Evolutionary conservation across 1,139 yeast species (phyloP).

Genomic region (Saccharomyces hybrid): DNA sequence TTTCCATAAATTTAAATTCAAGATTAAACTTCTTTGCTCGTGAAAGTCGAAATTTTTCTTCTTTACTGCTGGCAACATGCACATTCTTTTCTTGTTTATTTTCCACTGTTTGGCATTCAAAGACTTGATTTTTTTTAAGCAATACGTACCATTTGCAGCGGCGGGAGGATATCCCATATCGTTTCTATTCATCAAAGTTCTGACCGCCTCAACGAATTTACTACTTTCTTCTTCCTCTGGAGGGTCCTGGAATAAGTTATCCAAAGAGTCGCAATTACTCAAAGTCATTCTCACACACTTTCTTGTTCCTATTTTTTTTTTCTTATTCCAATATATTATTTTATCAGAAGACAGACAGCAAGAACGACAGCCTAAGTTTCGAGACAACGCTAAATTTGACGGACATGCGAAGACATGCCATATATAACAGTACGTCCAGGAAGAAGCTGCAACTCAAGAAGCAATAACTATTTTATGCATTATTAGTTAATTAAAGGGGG

Average conservation of each 20-base stretch:
- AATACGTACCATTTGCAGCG: background rate
- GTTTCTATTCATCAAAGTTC: background rate
- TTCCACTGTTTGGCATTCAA: background rate
- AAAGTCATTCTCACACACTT: background rate
- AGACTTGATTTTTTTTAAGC: background rate
- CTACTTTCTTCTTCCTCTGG: background rate
- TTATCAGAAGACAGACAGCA: background rate
- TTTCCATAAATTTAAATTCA: slow-evolving; percentile 10
- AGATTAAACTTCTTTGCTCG: slow-evolving; percentile 5
- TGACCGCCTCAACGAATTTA: background rate
- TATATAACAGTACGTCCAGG: background rate
- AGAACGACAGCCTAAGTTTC: background rate
- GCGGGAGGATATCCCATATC: background rate
- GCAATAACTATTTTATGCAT: background rate
- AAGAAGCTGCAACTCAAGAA: background rate
- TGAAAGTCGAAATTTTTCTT: slow-evolving; percentile 8
- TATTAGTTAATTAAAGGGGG: background rate
- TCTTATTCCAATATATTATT: background rate
- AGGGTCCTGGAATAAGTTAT: background rate
- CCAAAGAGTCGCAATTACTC: background rate
- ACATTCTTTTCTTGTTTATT: background rate
- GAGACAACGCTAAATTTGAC: background rate
- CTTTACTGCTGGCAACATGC: background rate
- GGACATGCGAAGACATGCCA: background rate
- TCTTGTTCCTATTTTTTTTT: background rate